Conservation (phyloP, 1,284 basidiomycete species). For the Coriolopsis trogii region DNA sequence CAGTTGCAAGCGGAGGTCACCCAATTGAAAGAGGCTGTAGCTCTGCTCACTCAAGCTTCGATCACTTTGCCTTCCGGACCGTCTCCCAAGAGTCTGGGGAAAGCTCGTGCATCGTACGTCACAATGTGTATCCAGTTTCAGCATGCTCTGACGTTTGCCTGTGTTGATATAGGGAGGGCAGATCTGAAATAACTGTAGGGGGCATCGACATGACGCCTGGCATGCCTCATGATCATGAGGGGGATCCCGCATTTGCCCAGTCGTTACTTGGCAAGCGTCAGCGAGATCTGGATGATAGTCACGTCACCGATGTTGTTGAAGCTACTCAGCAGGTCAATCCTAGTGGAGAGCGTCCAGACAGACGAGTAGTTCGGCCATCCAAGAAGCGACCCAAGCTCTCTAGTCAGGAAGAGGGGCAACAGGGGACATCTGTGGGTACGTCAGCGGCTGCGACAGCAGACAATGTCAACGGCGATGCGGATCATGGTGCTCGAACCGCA, state of each 20-base stretch:
- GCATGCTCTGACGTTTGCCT: background rate
- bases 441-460: background rate
- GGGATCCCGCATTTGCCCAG: constrained; percentile 20
- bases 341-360: constrained; percentile 40
- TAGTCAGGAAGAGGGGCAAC: constrained; percentile 1
- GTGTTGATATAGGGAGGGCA: constrained; percentile 15
- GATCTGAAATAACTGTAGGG: constrained; percentile 4
- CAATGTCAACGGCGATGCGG: constrained; percentile 12
- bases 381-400: constrained; percentile 56
- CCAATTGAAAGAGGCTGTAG: constrained; percentile 24
- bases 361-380: constrained; percentile 42
- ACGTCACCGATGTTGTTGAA: constrained; percentile 45
- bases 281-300: constrained; percentile 50
- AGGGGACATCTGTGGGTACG: background rate
- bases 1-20: constrained; percentile 28
- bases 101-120: constrained; percentile 27
- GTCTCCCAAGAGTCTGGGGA: constrained; percentile 26
- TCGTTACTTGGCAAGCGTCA: constrained; percentile 59
- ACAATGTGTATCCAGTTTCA: background rate
- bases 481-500: constrained; percentile 17
- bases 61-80: background rate
- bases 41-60: constrained; percentile 2
- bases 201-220: background rate
- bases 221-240: background rate
- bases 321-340: constrained; percentile 40